phyloP scores from a whole-genome alignment of 257 asterid species.

The Linaria vulgaris region DNA sequence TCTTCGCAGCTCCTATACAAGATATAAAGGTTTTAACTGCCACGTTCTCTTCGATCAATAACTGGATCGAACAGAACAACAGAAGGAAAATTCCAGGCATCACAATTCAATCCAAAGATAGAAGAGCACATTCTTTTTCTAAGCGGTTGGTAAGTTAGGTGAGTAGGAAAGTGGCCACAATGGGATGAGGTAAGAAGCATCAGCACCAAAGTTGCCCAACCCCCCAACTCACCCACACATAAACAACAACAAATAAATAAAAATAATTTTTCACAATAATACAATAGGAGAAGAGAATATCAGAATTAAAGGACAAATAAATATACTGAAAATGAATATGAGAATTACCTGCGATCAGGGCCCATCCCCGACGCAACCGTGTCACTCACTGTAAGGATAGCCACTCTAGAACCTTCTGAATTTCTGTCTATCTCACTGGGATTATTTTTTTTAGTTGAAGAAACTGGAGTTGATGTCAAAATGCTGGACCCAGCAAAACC shows the following conservation, averaged over 20 bases:
- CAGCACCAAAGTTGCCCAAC: background rate
- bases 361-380: constrained; percentile 80
- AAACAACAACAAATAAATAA: background rate
- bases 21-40: background rate
- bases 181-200: background rate
- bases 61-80: constrained; percentile 3
- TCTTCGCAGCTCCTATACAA: background rate
- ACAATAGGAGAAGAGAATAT: background rate
- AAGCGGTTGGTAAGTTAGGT: constrained; percentile 3
- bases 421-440: constrained; percentile 26
- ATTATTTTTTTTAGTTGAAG: constrained; percentile 28
- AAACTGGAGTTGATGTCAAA: constrained; percentile 31
- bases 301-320: constrained; percentile 8
- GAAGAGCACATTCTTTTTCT: background rate
- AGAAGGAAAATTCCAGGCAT: background rate
- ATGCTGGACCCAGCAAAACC: constrained; percentile 38
- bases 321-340: constrained; percentile 7
- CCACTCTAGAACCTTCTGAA: constrained; percentile 59
- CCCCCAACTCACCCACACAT: background rate
- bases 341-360: constrained; percentile 79
- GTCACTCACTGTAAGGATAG: constrained; percentile 88
- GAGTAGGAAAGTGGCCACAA: background rate
- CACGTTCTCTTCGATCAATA: background rate
- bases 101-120: background rate
- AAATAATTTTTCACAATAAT: background rate